Base-by-base conservation (phyloP, 116 monocot genomes). In the Trichopus zeylanicus region DNA sequence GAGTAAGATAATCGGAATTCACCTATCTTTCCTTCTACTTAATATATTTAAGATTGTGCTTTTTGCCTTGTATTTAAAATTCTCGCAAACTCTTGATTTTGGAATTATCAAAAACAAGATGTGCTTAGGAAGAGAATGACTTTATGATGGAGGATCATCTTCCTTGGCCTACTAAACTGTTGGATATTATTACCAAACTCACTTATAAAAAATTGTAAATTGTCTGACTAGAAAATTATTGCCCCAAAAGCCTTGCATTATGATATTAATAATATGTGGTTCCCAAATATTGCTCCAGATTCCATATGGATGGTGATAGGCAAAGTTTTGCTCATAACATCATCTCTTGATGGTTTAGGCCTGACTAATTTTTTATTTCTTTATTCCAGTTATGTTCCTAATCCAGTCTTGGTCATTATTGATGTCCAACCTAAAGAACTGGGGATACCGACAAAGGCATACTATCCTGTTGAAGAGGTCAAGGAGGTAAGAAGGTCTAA, bases 371-470 rank as follows among this genome's bases (percentile, higher is more conserved):
- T 57, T 26, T 60, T 16, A 24, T 55, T 55, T 4, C 53, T 26
- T 60, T 69, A 11, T 63, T 73, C 37, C 77, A 89, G 95, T 70
- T 89, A 95, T 83, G 89, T 95, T 58, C 83, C 71, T 38, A 95
- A 95, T 63, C 89, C 95, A 46, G 83, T 95, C 23, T 70, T 95
- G 67, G 89, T 95, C 46, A 95, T 95, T 53, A 95, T 95, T 70
- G 95, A 95, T 70, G 95, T 95, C 26, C 90, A 89, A 68, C 95
- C 95, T 16, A 89, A 83, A 61, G 95, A 95, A 56, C 58, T 89
- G 22, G 89, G 95, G 28, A 86, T 95, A 71, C 95, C 95, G 29
- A 95, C 95, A 24, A 95, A 95, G 76, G 95, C 95, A 16, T 95
- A 95, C 66, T 89, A 81, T 79, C 80, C 95, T 46, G 86, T 95